Evolutionary conservation across 2,329 filamentous ascomycete genomes (phyloP), one percentile per base, ranked within the genome.

Genomic region (Nigrospora sphaerica): DNA sequence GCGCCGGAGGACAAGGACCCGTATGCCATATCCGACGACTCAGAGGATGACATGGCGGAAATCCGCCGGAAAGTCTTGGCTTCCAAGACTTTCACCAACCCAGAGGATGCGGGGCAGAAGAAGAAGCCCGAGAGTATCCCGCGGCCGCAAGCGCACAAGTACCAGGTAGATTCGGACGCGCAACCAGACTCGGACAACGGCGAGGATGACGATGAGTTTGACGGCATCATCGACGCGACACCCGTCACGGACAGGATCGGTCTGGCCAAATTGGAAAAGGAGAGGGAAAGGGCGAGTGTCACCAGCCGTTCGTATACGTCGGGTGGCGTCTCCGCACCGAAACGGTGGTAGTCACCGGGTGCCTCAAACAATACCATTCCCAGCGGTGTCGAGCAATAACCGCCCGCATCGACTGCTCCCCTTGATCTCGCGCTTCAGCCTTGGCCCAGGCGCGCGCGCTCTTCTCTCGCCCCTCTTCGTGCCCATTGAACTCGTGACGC

Each of bases 191-290:
- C 84, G 4, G 86, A 89, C 51, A 79, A 85, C 46, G 77, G 70
- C 31, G 63, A 69, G 63, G 64, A 57, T 6, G 76, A 71, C 11
- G 81, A 74, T 1, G 78, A 81, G 14, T 95, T 97, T 60, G 92
- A 97, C 60, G 85, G 85, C 54, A 95, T 98, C 64, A 95, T 96
- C 60, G 82, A 91, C 56, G 92, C 93, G 0, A 92, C 88, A 3
- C 89, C 89, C 0, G 81, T 95, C 16, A 96, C 91, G 0, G 92
- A 96, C 62, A 80, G 85, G 46, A 87, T 86, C 12, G 92, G 92
- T 0, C 58, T 82, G 46, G 64, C 67, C 3, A 78, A 69, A 62
- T 62, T 82, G 37, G 75, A 81, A 49, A 80, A 74, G 63, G 77
- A 81, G 55, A 68, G 75, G 35, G 65, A 70, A 6, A 67, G 65